Evolutionary conservation across 768 basidiomycete species (phyloP), one percentile per base, ranked within the genome.

Genomic region (Lactarius deliciosus): DNA sequence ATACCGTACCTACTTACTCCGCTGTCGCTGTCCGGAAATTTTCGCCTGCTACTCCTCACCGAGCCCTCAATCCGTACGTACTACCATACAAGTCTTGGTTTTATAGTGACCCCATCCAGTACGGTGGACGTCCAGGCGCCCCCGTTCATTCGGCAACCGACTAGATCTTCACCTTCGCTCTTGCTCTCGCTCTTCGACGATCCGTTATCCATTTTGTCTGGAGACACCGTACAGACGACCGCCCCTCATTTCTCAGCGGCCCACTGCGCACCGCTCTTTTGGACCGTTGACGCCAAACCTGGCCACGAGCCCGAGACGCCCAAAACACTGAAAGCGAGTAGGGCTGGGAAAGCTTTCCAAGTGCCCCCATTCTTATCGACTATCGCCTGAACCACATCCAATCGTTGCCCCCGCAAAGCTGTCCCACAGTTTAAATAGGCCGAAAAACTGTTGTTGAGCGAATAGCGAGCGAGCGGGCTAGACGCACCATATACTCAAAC

Each of bases 321-420:
- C 90, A 36, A 76, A 11, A 77, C 73, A 71, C 89, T 90, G 5
- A 92, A 76, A 25, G 84, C 88, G 72, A 93, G 92, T 22, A 94
- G 77, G 78, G 93, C 92, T 2, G 90, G 88, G 74, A 93, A 93
- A 0, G 91, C 91, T 73, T 83, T 81, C 91, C 91, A 92, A 73
- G 89, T 91, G 73, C 85, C 81, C 0, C 86, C 87, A 1, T 85
- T 81, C 59, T 77, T 78, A 76, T 91, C 80, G 64, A 94, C 91
- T 72, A 93, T 91, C 0, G 86, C 90, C 74, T 92, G 90, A 54
- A 92, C 86, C 10, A 92, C 91, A 69, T 90, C 91, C 92, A 50
- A 94, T 86, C 84, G 91, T 90, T 3, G 87, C 89, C 32, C 32
- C 7, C 18, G 89, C 90, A n/a, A 11, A 50, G 18, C 90, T 85